Conservation (phyloP, 2,329 filamentous ascomycete species). For the Aureobasidium sp. region DNA sequence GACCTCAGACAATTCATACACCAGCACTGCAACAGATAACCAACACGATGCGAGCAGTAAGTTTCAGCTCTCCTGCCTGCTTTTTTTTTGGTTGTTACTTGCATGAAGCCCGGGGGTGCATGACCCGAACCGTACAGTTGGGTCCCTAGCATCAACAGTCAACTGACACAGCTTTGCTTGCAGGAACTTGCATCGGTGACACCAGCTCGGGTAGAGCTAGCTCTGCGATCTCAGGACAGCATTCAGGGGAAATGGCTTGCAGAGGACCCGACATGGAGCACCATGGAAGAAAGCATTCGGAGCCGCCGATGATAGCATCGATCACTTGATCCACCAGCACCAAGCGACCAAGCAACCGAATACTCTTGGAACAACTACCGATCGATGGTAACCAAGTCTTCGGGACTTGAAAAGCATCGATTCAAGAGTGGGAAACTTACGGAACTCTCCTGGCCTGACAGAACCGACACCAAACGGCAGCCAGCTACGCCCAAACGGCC, state of each 20-base stretch:
- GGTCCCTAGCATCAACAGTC: neutral
- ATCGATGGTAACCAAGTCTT: neutral
- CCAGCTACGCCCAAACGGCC: neutral
- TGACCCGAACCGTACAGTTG: neutral
- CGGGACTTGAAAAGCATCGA: neutral
- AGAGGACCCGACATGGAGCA: conserved; percentile 49
- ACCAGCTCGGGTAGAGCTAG: conserved; percentile 46
- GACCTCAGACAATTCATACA: conserved; percentile 38
- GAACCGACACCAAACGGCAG: neutral
- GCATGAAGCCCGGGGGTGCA: neutral
- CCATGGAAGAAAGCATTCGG: conserved; percentile 28
- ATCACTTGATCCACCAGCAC: neutral
- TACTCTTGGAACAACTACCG: neutral
- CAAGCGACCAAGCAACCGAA: neutral
- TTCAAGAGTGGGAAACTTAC: neutral
- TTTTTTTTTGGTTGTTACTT: neutral
- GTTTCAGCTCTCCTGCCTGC: conserved; percentile 6
- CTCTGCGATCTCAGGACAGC: conserved; percentile 46
- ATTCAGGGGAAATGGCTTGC: conserved; percentile 52
- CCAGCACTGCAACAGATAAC: conserved; percentile 41
- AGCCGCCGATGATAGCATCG: conserved; percentile 9
- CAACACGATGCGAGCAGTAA: conserved; percentile 35
- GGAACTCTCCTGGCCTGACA: neutral
- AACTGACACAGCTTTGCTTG: neutral
- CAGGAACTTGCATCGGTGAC: conserved; percentile 51